A percentile compares a stretch with the other conserved stretches of the same genome.
phyloP scores from a whole-genome alignment of 2,329 filamentous ascomycete species.

The Hansfordia pulvinata region DNA sequence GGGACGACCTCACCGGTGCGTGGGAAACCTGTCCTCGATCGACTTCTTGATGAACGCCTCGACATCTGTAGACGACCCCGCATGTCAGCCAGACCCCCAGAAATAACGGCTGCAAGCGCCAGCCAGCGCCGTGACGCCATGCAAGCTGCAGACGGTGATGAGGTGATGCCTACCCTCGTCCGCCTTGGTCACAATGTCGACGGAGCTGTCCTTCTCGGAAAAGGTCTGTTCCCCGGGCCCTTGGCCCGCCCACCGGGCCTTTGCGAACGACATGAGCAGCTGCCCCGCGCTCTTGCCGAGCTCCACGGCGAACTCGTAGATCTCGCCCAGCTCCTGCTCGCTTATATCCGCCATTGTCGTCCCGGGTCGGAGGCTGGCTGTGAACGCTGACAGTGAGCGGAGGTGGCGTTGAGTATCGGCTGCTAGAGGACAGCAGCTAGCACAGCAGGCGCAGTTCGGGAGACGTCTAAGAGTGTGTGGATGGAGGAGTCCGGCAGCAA shows the following conservation, averaged over 20 bases:
- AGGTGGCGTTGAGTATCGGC: no score
- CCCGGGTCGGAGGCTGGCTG: no score
- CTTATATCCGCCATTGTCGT: slow-evolving; percentile 12
- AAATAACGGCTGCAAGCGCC: neutral
- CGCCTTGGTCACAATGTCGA: slow-evolving; percentile 67
- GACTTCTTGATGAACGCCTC: slow-evolving; percentile 54
- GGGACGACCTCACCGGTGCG: slow-evolving; percentile 47
- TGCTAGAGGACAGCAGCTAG: no score
- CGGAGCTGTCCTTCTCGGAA: slow-evolving; percentile 59
- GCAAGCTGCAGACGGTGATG: slow-evolving; percentile 2
- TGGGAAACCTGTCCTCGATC: slow-evolving; percentile 46
- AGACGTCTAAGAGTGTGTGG: no score
- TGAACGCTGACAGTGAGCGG: no score
- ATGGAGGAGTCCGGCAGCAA: no score
- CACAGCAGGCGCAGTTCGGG: no score
- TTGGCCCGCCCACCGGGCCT: slow-evolving; percentile 32
- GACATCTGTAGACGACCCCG: slow-evolving; percentile 36
- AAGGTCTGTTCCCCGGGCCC: slow-evolving; percentile 21
- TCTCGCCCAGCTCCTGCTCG: slow-evolving; percentile 41
- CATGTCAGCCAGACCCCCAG: neutral
- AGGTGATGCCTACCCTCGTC: slow-evolving; percentile 45
- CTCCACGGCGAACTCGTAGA: slow-evolving; percentile 58
- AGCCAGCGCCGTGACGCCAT: neutral
- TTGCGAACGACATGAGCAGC: slow-evolving; percentile 52
- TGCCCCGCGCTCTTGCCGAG: slow-evolving; percentile 57